Evolutionary conservation across 129 eudicot genomes (phyloP).

Genomic region (Flaveria sonorensis): DNA sequence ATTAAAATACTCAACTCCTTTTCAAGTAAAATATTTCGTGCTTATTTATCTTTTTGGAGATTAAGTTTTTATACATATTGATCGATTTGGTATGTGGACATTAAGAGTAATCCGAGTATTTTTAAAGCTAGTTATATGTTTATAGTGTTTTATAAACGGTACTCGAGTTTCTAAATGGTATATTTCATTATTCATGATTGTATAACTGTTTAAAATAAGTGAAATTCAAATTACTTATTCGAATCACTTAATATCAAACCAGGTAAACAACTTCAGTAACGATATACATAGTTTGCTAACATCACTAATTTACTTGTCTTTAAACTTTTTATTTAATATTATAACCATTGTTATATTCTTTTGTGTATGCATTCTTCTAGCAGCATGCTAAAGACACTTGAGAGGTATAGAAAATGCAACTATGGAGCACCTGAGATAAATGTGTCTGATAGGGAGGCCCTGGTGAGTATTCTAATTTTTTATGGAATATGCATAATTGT

Average conservation of each 20-base stretch:
- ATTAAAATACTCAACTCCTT: not conserved
- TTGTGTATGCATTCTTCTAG: constrained; percentile 30
- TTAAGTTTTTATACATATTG: not conserved
- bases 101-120: not conserved
- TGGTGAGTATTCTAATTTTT: constrained; percentile 40
- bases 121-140: not conserved
- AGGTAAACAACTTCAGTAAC: not conserved
- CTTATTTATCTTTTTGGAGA: not conserved
- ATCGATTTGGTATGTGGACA: not conserved
- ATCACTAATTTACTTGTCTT: not conserved
- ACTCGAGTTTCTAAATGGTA: not conserved
- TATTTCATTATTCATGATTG: not conserved
- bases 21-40: not conserved
- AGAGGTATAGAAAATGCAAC: constrained; percentile 92
- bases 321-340: not conserved
- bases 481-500: not conserved
- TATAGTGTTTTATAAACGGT: not conserved
- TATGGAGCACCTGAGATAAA: constrained; percentile 88
- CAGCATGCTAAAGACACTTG: constrained; percentile 95
- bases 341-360: not conserved
- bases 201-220: not conserved
- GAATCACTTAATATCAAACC: not conserved
- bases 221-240: not conserved
- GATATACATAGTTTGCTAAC: not conserved
- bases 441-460: constrained; percentile 82